Evolutionary conservation across 2,329 filamentous ascomycete species (phyloP).

Genomic region (Leptoxyphium fumago): DNA sequence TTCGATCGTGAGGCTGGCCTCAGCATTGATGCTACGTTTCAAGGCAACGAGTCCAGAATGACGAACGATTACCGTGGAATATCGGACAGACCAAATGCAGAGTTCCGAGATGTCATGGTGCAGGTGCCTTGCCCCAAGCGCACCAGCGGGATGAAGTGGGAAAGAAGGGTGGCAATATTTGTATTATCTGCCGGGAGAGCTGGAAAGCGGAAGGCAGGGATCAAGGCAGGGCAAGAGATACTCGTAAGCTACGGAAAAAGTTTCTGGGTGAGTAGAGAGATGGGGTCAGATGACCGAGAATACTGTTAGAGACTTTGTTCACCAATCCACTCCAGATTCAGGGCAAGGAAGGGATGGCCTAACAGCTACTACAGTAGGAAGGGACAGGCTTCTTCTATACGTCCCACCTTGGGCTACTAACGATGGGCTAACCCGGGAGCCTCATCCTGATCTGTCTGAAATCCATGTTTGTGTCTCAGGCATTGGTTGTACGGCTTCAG

Average conservation of each 20-base stretch:
- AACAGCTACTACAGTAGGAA: too few relatives aligned
- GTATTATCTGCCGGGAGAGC: conserved; percentile 35
- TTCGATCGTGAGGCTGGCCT: conserved; percentile 35
- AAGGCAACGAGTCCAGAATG: conserved; percentile 38
- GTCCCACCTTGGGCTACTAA: too few relatives aligned
- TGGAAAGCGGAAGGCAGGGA: conserved; percentile 31
- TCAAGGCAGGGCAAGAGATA: conserved; percentile 35
- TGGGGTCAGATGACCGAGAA: neutral
- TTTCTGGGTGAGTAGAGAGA: conserved; percentile 19
- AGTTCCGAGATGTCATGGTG: conserved; percentile 23
- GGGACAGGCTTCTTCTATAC: too few relatives aligned
- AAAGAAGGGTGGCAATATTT: conserved; percentile 36
- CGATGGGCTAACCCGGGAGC: too few relatives aligned
- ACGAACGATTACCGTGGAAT: conserved; percentile 41
- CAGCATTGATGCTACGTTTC: conserved; percentile 32
- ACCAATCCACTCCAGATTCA: too few relatives aligned
- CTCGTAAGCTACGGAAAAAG: conserved; percentile 38
- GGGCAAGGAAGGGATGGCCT: too few relatives aligned
- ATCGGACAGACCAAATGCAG: conserved; percentile 23
- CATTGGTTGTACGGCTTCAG: too few relatives aligned
- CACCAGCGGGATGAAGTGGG: conserved; percentile 24
- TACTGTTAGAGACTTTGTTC: too few relatives aligned
- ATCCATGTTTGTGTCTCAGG: too few relatives aligned
- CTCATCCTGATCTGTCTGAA: too few relatives aligned
- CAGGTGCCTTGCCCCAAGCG: conserved; percentile 23